Evolutionary conservation across 2,329 filamentous ascomycete species (phyloP), one percentile per base, ranked within the genome.

Genomic region (Sclerotinia spermophila): DNA sequence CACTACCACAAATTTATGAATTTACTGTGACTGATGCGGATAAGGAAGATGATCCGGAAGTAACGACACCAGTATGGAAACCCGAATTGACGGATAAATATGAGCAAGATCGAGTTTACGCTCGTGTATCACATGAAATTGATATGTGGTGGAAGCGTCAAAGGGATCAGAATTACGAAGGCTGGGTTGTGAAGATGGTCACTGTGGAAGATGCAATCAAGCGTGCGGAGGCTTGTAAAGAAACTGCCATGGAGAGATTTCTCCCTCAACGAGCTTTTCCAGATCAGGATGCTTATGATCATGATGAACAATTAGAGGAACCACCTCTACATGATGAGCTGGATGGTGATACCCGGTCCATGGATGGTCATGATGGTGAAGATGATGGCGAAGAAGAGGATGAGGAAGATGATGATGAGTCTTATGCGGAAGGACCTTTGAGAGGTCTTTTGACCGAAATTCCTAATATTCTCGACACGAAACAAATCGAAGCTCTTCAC

Each of bases 401-500:
- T 67, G 89, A 90, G 61, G 86, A 86, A 21, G 88, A 90, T 69
- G 92, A 94, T 72, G 91, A 94, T 76, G 90, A 93, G 74, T 92
- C 91, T n/a, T 92, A 92, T 75, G 89, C 87, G 24, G 90, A 94
- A 74, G 92, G 92, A 5, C 91, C 92, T 33, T 86, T 92, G 78
- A 91, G 93, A 27, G 95, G 95, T 19, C 83, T 98, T 21, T 83
- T 98, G 69, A 97, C 95, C 0, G 95, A 98, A 79, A 93, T 98
- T 19, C 95, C 95, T 42, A 92, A 98, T 75, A 97, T 97, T 51
- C 85, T 98, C 42, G 94, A 96, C 58, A 95, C 95, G 0, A 94
- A 94, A 70, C 95, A 98, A 81, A 97, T 97, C 68, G 95, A 98
- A 81, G 94, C 96, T 8, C 83, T 98, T 68, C 95, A 97, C 69